Percentiles rank a stretch among this genome's conserved stretches.
phyloP scores from a whole-genome alignment of 495 filamentous ascomycete species.

The Aspergillus indologenus region DNA sequence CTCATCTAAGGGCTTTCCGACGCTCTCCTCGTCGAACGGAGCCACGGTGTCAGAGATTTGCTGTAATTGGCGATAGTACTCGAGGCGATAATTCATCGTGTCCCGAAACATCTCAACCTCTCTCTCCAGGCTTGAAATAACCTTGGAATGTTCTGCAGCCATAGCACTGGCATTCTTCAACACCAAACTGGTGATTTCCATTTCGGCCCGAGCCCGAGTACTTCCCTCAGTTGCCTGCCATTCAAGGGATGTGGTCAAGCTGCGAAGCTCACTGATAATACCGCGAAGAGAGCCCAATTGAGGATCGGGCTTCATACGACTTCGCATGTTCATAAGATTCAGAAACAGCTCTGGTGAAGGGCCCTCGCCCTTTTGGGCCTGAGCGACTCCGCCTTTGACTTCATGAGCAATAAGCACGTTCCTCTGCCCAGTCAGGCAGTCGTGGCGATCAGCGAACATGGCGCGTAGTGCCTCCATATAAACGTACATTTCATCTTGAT shows the following conservation, averaged over 20 bases:
- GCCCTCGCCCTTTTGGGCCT: constrained; percentile 62
- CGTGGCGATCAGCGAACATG: constrained; percentile 73
- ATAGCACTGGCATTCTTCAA: constrained; percentile 60
- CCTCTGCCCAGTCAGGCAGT: constrained; percentile 67
- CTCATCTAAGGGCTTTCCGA: constrained; percentile 41
- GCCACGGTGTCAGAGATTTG: constrained; percentile 80
- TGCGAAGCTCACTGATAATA: constrained; percentile 65
- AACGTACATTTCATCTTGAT: constrained; percentile 80
- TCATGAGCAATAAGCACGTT: constrained; percentile 83
- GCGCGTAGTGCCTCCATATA: constrained; percentile 75
- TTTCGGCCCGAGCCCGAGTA: constrained; percentile 59
- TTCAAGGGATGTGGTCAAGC: constrained; percentile 58
- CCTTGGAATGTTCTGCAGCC: constrained; percentile 63
- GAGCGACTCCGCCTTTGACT: constrained; percentile 51
- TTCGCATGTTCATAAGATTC: constrained; percentile 55
- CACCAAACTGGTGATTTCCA: constrained; percentile 54
- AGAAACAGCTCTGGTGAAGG: constrained; percentile 69
- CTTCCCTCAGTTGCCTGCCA: constrained; percentile 58
- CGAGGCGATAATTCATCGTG: constrained; percentile 76
- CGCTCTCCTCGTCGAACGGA: constrained; percentile 60
- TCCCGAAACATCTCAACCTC: constrained; percentile 74
- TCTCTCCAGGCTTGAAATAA: constrained; percentile 55
- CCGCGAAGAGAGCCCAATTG: constrained; percentile 63
- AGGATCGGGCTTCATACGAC: constrained; percentile 53
- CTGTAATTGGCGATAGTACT: constrained; percentile 88